Percentiles rank a stretch among this genome's conserved stretches.
These are phyloP conservation scores for Sequoiadendron giganteum DNA, from an alignment of 75 land plant genomes.

Conservation along the genomic window DNA sequence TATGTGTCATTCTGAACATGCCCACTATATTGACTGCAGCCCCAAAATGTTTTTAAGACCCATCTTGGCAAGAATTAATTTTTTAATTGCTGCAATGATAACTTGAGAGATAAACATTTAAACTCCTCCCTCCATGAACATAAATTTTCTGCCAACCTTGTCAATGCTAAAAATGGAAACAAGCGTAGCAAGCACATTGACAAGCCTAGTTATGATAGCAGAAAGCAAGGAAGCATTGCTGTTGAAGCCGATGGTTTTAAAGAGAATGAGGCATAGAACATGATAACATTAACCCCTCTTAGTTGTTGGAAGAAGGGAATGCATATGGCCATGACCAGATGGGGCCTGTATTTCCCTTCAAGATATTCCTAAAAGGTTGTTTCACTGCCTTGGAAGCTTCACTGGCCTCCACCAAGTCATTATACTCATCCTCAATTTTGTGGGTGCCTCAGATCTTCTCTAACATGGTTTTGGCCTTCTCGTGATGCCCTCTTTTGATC, in stretches of 20 bases:
- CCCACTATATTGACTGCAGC: no score
- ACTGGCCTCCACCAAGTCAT: slow-evolving; percentile 60
- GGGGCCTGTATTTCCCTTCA: slow-evolving; percentile 53
- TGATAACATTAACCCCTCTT: slow-evolving; percentile 52
- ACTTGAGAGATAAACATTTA: slow-evolving; percentile 65
- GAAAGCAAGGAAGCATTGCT: slow-evolving; percentile 46
- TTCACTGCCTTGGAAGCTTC: slow-evolving; percentile 49
- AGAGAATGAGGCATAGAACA: slow-evolving; percentile 67
- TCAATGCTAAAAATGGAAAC: no score
- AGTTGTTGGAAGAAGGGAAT: slow-evolving; percentile 54
- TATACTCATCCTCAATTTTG: slow-evolving; percentile 54
- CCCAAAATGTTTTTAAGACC: no score
- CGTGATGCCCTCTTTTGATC: slow-evolving; percentile 53
- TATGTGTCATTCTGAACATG: no score
- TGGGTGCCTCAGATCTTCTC: slow-evolving; percentile 51
- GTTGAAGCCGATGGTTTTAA: slow-evolving; percentile 51
- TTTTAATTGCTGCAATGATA: no score
- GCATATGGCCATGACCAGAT: slow-evolving; percentile 46
- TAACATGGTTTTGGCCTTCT: slow-evolving; percentile 40
- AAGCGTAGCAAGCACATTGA: no score
- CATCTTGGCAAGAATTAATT: no score
- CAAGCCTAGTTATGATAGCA: slow-evolving; percentile 52
- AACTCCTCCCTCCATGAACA: no score
- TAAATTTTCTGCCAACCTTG: no score
- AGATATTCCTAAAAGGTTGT: slow-evolving; percentile 57